phyloP scores from a whole-genome alignment of 2,329 filamentous ascomycete species.

The Colletotrichum ledebouriae region DNA sequence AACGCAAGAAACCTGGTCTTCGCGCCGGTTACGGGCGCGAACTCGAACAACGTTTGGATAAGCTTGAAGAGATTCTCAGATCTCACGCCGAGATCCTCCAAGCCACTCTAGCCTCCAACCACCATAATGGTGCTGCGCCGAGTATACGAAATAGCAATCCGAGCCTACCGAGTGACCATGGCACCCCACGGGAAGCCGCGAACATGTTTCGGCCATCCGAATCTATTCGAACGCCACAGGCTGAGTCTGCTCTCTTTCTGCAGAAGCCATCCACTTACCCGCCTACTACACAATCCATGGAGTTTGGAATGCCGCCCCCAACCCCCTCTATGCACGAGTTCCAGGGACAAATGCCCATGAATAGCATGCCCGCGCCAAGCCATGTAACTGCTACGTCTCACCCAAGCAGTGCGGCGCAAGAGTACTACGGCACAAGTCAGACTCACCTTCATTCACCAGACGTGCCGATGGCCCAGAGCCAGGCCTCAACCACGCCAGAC shows the following conservation, averaged over 20 bases:
- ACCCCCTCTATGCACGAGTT: constrained; percentile 65
- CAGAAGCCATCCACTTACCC: constrained; percentile 69
- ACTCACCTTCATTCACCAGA: constrained; percentile 69
- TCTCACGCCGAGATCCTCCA: constrained; percentile 77
- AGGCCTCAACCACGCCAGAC: constrained; percentile 65
- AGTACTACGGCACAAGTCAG: constrained; percentile 62
- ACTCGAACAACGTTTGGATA: constrained; percentile 78
- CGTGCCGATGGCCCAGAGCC: constrained; percentile 65
- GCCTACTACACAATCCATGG: constrained; percentile 60
- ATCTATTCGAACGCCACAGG: constrained; percentile 64
- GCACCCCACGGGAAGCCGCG: constrained; percentile 64
- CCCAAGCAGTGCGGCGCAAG: constrained; percentile 59
- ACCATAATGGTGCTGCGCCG: constrained; percentile 53
- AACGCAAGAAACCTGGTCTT: constrained; percentile 76
- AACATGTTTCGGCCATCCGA: constrained; percentile 65
- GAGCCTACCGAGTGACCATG: constrained; percentile 68
- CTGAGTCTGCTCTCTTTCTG: constrained; percentile 71
- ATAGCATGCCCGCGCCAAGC: constrained; percentile 55
- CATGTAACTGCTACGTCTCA: constrained; percentile 53
- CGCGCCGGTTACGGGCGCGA: constrained; percentile 79
- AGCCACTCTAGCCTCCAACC: constrained; percentile 60
- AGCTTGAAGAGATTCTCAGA: constrained; percentile 75
- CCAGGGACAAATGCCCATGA: constrained; percentile 58
- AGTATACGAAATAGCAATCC: constrained; percentile 64
- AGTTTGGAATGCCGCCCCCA: constrained; percentile 63